phyloP scores from a whole-genome alignment of 2,329 filamentous ascomycete genomes.

The Colletotrichum chlorophyti region DNA sequence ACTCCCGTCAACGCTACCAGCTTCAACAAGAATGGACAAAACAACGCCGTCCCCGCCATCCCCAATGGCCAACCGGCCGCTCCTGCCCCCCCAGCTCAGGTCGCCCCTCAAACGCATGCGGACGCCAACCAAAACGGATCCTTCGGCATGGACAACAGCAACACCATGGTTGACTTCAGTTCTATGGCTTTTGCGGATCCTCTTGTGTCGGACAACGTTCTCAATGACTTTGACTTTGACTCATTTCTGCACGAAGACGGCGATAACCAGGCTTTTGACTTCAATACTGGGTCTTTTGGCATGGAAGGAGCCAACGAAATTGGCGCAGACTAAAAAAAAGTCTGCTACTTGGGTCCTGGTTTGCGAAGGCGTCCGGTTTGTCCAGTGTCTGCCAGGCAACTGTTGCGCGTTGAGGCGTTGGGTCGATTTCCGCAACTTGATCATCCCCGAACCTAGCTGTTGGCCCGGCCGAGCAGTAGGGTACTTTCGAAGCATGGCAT shows the following conservation, averaged over 20 bases:
- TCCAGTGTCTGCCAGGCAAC: neutral
- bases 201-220: constrained; percentile 59
- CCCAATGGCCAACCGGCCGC: constrained; percentile 53
- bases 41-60: constrained; percentile 43
- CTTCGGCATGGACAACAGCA: constrained; percentile 48
- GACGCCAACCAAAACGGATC: constrained; percentile 55
- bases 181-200: constrained; percentile 64
- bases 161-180: constrained; percentile 56
- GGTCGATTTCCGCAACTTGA: neutral
- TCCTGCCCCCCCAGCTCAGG: constrained; percentile 50
- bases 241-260: constrained; percentile 68
- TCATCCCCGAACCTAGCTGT: neutral
- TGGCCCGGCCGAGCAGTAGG: neutral
- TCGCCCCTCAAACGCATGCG: constrained; percentile 51
- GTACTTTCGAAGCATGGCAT: constrained; percentile 1
- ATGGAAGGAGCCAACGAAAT: constrained; percentile 64
- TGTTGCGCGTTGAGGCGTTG: constrained; percentile 17
- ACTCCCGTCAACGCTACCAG: constrained; percentile 61
- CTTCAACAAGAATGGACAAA: constrained; percentile 57
- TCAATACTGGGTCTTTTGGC: constrained; percentile 56
- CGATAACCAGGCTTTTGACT: constrained; percentile 59
- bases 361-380: neutral
- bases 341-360: neutral
- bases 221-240: constrained; percentile 73
- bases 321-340: constrained; percentile 62